phyloP scores from a whole-genome alignment of 176 grass and related monocot genomes.

The Coix lacrymajobi region DNA sequence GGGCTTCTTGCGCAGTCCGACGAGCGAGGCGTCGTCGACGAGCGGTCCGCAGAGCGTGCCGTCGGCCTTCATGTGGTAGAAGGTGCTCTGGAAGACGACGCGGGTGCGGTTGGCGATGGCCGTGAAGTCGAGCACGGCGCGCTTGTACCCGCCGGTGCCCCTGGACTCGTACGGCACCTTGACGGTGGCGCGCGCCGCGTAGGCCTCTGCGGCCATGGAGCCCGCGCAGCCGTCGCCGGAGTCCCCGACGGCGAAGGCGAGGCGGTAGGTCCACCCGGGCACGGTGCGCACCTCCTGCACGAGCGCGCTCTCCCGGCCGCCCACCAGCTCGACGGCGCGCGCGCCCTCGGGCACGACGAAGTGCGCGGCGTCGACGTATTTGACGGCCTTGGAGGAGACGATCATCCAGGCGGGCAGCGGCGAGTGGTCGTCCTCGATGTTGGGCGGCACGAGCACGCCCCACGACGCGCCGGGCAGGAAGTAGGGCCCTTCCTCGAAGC shows the following conservation, averaged over 20 bases:
- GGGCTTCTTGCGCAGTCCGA: slow-evolving; percentile 43
- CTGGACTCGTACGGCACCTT: slow-evolving; percentile 74
- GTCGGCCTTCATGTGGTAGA: slow-evolving; percentile 79
- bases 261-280: slow-evolving; percentile 51
- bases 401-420: slow-evolving; percentile 85
- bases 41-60: slow-evolving; percentile 83
- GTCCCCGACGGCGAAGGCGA: slow-evolving; percentile 79
- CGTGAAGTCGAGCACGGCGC: slow-evolving; percentile 61
- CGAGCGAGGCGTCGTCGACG: slow-evolving; percentile 62
- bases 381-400: slow-evolving; percentile 82
- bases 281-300: slow-evolving; percentile 67
- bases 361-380: slow-evolving; percentile 86
- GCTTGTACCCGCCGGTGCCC: slow-evolving; percentile 66
- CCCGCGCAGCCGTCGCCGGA: slow-evolving; percentile 55
- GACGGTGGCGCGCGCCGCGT: slow-evolving; percentile 43
- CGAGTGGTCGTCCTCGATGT: slow-evolving; percentile 92
- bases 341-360: slow-evolving; percentile 70
- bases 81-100: slow-evolving; percentile 74
- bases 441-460: slow-evolving; percentile 82
- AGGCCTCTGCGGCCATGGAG: slow-evolving; percentile 66
- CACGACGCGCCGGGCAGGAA: slow-evolving; percentile 66
- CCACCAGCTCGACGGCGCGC: slow-evolving; percentile 84
- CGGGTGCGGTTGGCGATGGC: slow-evolving; percentile 43
- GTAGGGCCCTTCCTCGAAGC: slow-evolving; percentile 87
- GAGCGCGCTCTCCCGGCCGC: slow-evolving; percentile 74